These are phyloP conservation scores for rapeseed (Brassica napus) DNA, from an alignment of 345 rosid genomes.

Conservation along the genomic window DNA sequence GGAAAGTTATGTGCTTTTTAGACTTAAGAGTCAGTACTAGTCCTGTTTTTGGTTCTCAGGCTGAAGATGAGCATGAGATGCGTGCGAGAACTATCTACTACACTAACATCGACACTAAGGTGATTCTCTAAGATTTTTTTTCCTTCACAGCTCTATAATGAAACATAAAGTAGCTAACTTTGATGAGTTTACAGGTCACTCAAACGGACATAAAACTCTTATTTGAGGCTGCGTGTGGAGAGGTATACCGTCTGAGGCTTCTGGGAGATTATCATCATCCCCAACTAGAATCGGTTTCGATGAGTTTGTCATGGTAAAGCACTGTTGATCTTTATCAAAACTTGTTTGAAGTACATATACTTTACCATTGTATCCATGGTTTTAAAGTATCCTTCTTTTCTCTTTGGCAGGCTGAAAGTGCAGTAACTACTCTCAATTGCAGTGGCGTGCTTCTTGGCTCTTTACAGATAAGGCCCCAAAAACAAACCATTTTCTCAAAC, in stretches of 20 bases:
- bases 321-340: background rate
- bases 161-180: too few species aligned
- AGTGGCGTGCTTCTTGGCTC: conserved; percentile 90
- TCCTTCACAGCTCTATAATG: background rate
- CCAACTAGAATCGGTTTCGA: too few species aligned
- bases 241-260: too few species aligned
- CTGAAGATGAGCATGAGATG: conserved; percentile 93
- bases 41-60: conserved; percentile 41
- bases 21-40: conserved; percentile 21
- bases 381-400: background rate
- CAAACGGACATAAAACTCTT: too few species aligned
- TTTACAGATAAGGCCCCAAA: conserved; percentile 65
- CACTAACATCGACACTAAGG: conserved; percentile 92
- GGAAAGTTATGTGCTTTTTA: background rate
- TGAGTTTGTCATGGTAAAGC: background rate
- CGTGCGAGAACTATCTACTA: conserved; percentile 90
- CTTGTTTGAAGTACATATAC: too few species aligned
- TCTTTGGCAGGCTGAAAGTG: too few species aligned
- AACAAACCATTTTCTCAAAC: background rate
- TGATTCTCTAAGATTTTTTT: conserved; percentile 19
- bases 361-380: background rate
- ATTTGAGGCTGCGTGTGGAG: too few species aligned
- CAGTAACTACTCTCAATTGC: conserved; percentile 28
- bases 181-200: too few species aligned
- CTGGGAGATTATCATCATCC: too few species aligned